These are phyloP conservation scores for Chalciporus sphaerocephalus DNA, from an alignment of 768 basidiomycete genomes.

Conservation along the genomic window DNA sequence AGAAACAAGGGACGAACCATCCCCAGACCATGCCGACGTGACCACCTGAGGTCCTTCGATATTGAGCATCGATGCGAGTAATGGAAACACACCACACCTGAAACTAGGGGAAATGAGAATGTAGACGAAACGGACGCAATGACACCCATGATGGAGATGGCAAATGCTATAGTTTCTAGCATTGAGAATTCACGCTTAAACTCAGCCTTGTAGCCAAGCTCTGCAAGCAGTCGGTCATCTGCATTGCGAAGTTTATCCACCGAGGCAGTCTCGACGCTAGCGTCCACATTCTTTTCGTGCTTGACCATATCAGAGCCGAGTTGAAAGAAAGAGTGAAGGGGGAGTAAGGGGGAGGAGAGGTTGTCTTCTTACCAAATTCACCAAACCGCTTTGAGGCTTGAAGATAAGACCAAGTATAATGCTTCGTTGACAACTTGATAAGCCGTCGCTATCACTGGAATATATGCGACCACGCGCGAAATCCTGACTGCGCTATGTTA, in stretches of 20 bases:
- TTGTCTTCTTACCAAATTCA: constrained; percentile 2
- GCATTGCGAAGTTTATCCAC: constrained; percentile 31
- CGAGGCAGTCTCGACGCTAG: constrained; percentile 10
- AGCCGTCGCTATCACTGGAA: no score
- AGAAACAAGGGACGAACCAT: constrained; percentile 67
- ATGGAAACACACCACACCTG: constrained; percentile 48
- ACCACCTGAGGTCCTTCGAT: constrained; percentile 42
- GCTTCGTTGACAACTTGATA: no score
- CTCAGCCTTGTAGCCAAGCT: constrained; percentile 67
- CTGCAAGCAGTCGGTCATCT: constrained; percentile 57
- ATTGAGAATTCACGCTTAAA: constrained; percentile 71
- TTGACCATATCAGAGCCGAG: constrained; percentile 12
- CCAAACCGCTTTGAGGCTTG: neutral
- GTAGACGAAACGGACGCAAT: constrained; percentile 66
- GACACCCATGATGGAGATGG: constrained; percentile 71
- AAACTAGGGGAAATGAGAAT: constrained; percentile 56
- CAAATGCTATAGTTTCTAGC: constrained; percentile 60
- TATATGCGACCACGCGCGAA: no score
- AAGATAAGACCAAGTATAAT: no score
- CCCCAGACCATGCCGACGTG: constrained; percentile 78
- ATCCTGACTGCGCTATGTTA: no score
- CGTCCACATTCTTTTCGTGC: constrained; percentile 16
- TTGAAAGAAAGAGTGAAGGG: neutral
- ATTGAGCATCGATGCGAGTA: neutral
- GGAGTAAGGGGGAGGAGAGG: neutral